Evolutionary conservation across 164 flowering plant species (phyloP), one percentile per base, ranked within the genome.

Genomic region (Taxillus chinensis): DNA sequence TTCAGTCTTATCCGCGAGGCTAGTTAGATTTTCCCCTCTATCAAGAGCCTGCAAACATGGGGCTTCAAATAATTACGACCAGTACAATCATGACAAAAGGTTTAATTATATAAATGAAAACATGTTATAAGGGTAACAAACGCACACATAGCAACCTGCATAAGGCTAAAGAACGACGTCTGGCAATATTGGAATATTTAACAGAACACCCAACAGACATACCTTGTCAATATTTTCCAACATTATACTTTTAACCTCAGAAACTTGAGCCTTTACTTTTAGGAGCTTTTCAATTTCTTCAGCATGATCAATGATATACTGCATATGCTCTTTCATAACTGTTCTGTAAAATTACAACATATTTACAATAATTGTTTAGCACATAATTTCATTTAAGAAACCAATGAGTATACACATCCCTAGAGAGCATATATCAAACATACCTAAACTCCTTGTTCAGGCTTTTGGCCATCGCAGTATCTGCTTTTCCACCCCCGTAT

Each of bases 401-500:
- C 27, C 27, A 27, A 27, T 0, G 27, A 27, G 27, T 27, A 27
- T 27, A 27, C 27, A 27, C 27, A 48, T 48, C 13, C 12, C 13
- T 14, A 48, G 51, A 48, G 17, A 41, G n/a, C 10, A 13, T 46
- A 48, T 50, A 45, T 38, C 27, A 42, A 52, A 66, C 76, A 61
- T 84, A 91, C 97, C 97, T 96, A 64, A 89, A 92, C 46, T 87
- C 96, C 75, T 87, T 89, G 80, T 81, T 92, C 7, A 92, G 90
- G 74, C 98, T 87, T 74, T 92, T 89, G 51, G 95, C 91, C 45
- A 70, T 67, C 59, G 96, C 95, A 11, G 96, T 87, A 71, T 82
- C 91, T 46, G 96, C 98, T 82, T 83, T 86, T 60, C 93, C 98
- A 62, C 93, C 92, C 4, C 96, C 95, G 70, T 92, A 92, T 78